Base-by-base conservation (phyloP, 1,284 basidiomycete species). In the Prillingera fragicola region DNA sequence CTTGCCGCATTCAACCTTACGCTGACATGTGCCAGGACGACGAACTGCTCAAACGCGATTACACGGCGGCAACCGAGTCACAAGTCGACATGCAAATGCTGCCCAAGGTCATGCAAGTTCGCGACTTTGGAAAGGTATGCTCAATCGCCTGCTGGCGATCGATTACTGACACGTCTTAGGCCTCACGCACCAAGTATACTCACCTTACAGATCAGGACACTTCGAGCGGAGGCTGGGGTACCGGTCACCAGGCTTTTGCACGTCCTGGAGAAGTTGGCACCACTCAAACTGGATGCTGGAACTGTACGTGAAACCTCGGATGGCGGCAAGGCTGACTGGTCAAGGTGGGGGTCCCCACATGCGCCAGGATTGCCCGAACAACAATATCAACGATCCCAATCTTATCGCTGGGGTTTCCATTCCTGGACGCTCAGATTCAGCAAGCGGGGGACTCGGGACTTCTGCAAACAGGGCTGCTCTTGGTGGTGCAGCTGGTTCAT, bases 181-280 rank as follows among this genome's bases (percentile, higher is more conserved):
- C 55, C 15, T 65, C 62, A 6, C 47, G 60, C 21, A 57, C 60
- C 8, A 63, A 94, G 73, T 98, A 95, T 63, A 97, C 94, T 15
- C 92, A 98, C 73, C 73, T 98, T 56, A 73, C 89, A 31, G 90
- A 92, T 62, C 87, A 98, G 74, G 94, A 98, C 69, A 98, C 94
- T 1, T 87, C 85, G 61, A 47, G 82, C 79, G 48, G 85, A 80
- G 22, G 87, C 81, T 75, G 85, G 85, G 54, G 85, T 77, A 31
- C 81, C 67, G 17, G 69, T 75, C 38, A 75, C 77, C 48, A 80
- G 79, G 45, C 50, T 33, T 43, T 74, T 35, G 80, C 80, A 24
- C 80, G 82, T 7, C 77, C 74, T 8, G 50, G 62, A 9, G 56
- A 56, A 8, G 23, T 55, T 35, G 42, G 50, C 34, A 75, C 75